Evolutionary conservation across 176 grass and related monocot species (phyloP), one percentile per base, ranked within the genome.

Genomic region (Raddia distichophylla): DNA sequence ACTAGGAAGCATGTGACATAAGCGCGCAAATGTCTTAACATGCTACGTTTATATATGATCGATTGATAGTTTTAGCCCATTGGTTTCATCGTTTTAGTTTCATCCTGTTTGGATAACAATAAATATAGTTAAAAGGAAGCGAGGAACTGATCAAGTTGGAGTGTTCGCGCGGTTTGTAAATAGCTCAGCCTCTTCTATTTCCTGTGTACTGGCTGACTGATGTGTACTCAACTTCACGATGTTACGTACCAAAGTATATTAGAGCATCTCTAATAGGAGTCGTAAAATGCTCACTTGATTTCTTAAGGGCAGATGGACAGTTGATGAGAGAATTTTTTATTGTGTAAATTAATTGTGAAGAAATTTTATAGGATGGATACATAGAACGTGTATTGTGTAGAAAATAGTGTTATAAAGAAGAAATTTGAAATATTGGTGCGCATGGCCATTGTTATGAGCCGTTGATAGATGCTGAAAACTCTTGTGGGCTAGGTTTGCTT

Each of bases 101-200:
- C 5, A 27, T 47, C 42, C 35, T 80, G 10, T 20, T 57, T 46
- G 59, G 83, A 79, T 79, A 71, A 65, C 49, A 54, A 8, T 50
- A 84, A 60, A n/a, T 44, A 73, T 27, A 27, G 27, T 27, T 27
- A 27, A 27, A 27, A 27, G 27, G 27, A 81, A 12, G 18, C 7
- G 11, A 33, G 59, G 55, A 32, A 66, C 37, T 58, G 50, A 27
- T 27, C 27, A 56, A 51, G 59, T 55, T 48, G 34, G 10, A 55
- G 58, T 46, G 57, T 72, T 56, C 3, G 27, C 27, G 27, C 27
- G 47, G 67, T 85, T 79, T 10, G 34, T 64, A 44, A 51, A 61
- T 75, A 54, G 63, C 65, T 73, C 13, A 20, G 7, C 64, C 53
- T 8, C 75, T 9, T 8, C 75, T 9, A 50, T 9, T 66, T 68